Base-by-base conservation (phyloP, 306 rosid genomes). In the Quercus mongolica region DNA sequence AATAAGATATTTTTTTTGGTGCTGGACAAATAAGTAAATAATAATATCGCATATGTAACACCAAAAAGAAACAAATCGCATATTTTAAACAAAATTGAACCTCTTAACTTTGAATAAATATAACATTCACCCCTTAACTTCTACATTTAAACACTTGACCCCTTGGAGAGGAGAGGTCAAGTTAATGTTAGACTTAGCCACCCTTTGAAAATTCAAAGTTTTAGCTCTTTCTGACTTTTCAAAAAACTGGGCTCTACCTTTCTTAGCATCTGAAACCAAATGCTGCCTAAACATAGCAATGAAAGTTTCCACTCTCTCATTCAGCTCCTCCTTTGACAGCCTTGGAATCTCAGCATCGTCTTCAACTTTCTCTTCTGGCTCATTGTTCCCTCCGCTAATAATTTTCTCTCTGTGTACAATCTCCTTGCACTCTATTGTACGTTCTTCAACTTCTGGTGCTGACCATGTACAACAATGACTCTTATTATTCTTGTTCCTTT, bases 261-360 rank as follows among this genome's bases (percentile, higher is more conserved):
- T 83, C 64, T 75, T 90, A 19, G 94, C 98, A 85, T 96, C 99
- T 1, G 86, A 87, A 49, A 83, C 91, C 86, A 96, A 88, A 72
- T 96, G 99, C 78, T 89, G 89, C 78, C 97, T 89, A 52, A 96
- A 96, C 97, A 87, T 91, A n/a, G 93, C 73, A 52, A 96, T 96
- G 83, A 96, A 96, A 79, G 99, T 98, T 78, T 96, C 99, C 67
- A 82, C 98, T 82, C 92, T 93, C 80, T 91, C 96, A 72, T 96
- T 91, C 87, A 95, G 84, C 74, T 92, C 98, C 83, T 91, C 98
- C 84, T 90, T 91, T 10, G 98, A 91, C 70, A 95, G 74, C 84
- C 61, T 56, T 55, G 84, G 63, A 20, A 62, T 83, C 28, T 76
- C 90, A 12, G 73, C 80, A 18, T 13, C 82, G 1, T 52, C 83